Base-by-base conservation (phyloP, 176 grass and related monocot species). In the Ampelocalamus luodianensis region DNA sequence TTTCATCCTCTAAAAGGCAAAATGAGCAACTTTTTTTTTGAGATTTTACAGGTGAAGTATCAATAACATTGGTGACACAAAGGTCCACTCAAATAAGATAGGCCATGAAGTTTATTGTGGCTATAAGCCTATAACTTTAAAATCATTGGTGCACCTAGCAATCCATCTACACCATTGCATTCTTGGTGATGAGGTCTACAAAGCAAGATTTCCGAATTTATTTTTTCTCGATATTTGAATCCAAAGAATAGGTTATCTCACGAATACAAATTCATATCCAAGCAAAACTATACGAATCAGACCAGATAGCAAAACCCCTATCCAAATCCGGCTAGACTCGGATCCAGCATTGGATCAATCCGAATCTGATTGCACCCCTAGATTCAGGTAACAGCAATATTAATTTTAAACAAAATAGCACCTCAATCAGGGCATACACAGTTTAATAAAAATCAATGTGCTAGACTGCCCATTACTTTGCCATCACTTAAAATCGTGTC, bases 1-100 rank as follows among this genome's bases (percentile, higher is more conserved):
- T 80, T 51, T 32, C 13, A 70, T 70, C 65, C 27, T 69, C 48
- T 26, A 38, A 56, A 55, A 75, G 27, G 50, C 71, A 74, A 20
- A 50, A 76, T 34, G 32, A 74, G 3, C 46, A 74, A 53, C 26
- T 17, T 4, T 34, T 18, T 68, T 42, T 24, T n/a, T 10, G 1
- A 29, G 29, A 71, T 76, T 74, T 55, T 55, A 56, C 24, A 20
- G 24, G 8, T 59, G 49, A 75, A 75, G 29, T 75, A 75, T 20
- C 49, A 75, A n/a, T 27, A 73, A n/a, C 22, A 71, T 58, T 58
- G 55, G 8, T n/a, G 20, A n/a, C 55, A 58, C 20, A 5, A 58
- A 23, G 20, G 8, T 58, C 22, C 22, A 58, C 55, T 58, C 20
- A 58, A 58, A 58, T 58, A 20, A 58, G 22, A 23, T n/a, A 58